Evolutionary conservation across 2,329 filamentous ascomycete species (phyloP), one percentile per base, ranked within the genome.

Genomic region (Plectosphaerella sp.): DNA sequence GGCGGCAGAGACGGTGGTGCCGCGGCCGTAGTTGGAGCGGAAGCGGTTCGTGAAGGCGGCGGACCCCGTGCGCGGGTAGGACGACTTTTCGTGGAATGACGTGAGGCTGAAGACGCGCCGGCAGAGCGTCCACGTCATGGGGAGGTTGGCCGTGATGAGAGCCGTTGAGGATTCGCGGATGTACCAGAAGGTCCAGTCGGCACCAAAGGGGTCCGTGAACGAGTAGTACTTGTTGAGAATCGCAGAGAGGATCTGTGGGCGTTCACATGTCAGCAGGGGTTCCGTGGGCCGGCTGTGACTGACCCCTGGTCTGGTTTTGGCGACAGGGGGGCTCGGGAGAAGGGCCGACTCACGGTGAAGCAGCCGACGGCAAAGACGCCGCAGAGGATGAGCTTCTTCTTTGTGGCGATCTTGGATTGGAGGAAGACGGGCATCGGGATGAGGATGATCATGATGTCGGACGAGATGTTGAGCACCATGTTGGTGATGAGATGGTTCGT

Each of bases 401-500:
- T 78, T 1, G 69, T 41, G 6, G 72, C 67, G 2, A 85, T 67
- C 45, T 75, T 72, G 1, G 82, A 73, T 24, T 72, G 72, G 11
- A 78, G 57, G 24, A 85, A 69, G 24, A 78, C 57, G 2, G 81
- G 80, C 56, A 85, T 71, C 1, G 81, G 80, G 18, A 86, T 76
- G 4, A 72, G 60, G 25, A 86, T 76, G 61, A 86, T 84, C 67
- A 80, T 72, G 3, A 83, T 37, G 56, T 86, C 83, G 24, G 80
- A 83, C 3, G 77, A 75, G 47, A 85, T 77, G 58, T 86, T 86
- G 61, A 86, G 76, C 4, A 74, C 70, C 1, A 78, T 75, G 53
- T 84, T 82, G 15, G 78, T 77, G 48, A 83, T 82, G 11, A 82
- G 72, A 58, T 83, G 83, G 59, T 82, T 70, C 15, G 76, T 70